Conservation (phyloP, 768 basidiomycete genomes). For the Trametopsis cervina region DNA sequence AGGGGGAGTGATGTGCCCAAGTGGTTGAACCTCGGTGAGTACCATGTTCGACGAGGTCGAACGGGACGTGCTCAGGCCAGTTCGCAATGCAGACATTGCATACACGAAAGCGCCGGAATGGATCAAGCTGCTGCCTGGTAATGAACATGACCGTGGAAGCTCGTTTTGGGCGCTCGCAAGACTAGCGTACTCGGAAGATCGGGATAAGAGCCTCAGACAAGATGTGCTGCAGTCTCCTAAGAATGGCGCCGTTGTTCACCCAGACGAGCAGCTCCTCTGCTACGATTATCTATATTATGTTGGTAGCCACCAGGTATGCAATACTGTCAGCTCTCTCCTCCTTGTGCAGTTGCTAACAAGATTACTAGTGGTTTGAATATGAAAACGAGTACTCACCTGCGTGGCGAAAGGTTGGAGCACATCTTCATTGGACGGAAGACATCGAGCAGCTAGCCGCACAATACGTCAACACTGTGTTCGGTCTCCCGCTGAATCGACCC, state of each 20-base stretch:
- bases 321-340: not conserved
- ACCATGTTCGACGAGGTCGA: not conserved
- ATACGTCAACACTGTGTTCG: constrained; percentile 26
- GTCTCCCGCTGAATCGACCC: constrained; percentile 17
- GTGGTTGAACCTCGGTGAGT: constrained; percentile 27
- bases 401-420: constrained; percentile 28
- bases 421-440: constrained; percentile 28
- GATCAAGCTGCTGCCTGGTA: constrained; percentile 25
- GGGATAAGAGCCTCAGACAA: constrained; percentile 18
- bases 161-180: constrained; percentile 28
- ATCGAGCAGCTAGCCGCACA: constrained; percentile 24
- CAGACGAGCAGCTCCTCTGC: constrained; percentile 34
- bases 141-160: constrained; percentile 26
- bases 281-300: constrained; percentile 35
- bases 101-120: constrained; percentile 29
- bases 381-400: constrained; percentile 27
- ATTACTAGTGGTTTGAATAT: constrained; percentile 23
- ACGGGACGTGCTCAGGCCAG: no score
- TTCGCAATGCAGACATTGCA: constrained; percentile 31
- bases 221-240: constrained; percentile 21
- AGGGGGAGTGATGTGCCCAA: constrained; percentile 21
- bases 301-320: constrained; percentile 23
- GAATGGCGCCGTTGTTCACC: constrained; percentile 20
- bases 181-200: constrained; percentile 27
- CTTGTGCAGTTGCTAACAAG: not conserved